phyloP scores from a whole-genome alignment of 176 grass and related monocot species.

The Carex parvula region DNA sequence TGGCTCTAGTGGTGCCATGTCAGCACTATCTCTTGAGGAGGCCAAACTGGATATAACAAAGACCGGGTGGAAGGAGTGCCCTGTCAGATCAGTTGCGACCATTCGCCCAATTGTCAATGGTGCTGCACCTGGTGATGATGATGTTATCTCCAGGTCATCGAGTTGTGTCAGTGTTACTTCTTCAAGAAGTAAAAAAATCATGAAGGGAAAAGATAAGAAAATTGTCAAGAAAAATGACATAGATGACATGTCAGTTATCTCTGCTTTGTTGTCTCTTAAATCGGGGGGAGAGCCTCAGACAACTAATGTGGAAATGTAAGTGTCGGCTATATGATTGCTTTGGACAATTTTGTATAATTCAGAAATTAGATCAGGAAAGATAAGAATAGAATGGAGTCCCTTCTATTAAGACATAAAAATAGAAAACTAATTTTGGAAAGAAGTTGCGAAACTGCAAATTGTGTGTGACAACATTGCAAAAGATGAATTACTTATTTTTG shows the following conservation, averaged over 20 bases:
- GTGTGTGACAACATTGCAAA: not conserved
- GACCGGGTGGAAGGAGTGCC: conserved; percentile 5
- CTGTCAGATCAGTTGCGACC: conserved; percentile 6
- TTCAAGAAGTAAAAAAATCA: conserved; percentile 11
- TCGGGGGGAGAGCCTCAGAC: not conserved
- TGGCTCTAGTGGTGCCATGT: not conserved
- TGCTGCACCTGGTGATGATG: not conserved
- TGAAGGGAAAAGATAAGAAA: conserved; percentile 9
- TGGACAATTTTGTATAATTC: not conserved
- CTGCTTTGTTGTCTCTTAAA: conserved; percentile 12
- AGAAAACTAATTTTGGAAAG: not conserved
- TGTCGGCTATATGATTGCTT: not conserved
- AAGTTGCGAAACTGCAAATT: not conserved
- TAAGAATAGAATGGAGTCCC: not conserved
- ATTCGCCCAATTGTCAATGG: not conserved
- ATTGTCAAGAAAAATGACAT: not conserved
- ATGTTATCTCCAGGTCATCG: not conserved
- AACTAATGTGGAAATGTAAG: conserved; percentile 4
- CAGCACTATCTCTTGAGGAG: not conserved
- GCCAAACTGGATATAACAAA: conserved; percentile 5
- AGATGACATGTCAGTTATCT: not conserved
- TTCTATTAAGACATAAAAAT: not conserved
- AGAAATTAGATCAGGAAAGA: not conserved
- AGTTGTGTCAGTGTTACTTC: not conserved
- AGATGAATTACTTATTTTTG: not conserved